Percentiles rank a stretch among this genome's conserved stretches.
phyloP scores from a whole-genome alignment of 345 rosid species.

The Trapa incisa region DNA sequence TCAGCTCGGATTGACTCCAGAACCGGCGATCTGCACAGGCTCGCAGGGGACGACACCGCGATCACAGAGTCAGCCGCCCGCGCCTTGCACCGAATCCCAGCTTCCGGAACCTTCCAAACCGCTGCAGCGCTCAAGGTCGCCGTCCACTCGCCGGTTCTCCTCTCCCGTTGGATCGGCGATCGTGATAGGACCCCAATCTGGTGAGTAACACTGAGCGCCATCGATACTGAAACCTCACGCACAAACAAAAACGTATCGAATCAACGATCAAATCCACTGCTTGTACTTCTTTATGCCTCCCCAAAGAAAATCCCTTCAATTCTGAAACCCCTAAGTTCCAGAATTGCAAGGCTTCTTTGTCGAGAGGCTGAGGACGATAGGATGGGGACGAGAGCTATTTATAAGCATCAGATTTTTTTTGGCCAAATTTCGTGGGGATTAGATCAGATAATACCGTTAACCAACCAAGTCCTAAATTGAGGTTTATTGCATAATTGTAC shows the following conservation, averaged over 20 bases:
- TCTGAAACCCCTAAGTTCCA: background rate
- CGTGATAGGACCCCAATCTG: conserved; percentile 66
- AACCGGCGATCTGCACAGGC: conserved; percentile 49
- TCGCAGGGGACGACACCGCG: conserved; percentile 40
- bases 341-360: background rate
- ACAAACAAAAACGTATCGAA: background rate
- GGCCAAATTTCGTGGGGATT: too few relatives aligned
- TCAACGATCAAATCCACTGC: background rate
- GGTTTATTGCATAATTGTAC: too few relatives aligned
- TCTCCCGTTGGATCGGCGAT: conserved; percentile 28
- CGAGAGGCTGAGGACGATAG: conserved; percentile 5
- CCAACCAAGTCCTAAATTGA: too few relatives aligned
- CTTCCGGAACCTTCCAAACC: conserved; percentile 35
- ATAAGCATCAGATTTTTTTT: background rate
- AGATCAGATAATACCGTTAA: too few relatives aligned
- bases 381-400: background rate
- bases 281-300: background rate
- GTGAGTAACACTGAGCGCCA: conserved; percentile 64
- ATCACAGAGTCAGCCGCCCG: conserved; percentile 17
- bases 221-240: conserved; percentile 5
- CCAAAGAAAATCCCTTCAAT: too few relatives aligned
- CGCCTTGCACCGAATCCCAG: conserved; percentile 22
- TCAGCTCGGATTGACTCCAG: conserved; percentile 38
- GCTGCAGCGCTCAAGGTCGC: conserved; percentile 35
- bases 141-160: conserved; percentile 21